Conservation (phyloP, 2,329 filamentous ascomycete genomes). For the Talaromyces sp. region DNA sequence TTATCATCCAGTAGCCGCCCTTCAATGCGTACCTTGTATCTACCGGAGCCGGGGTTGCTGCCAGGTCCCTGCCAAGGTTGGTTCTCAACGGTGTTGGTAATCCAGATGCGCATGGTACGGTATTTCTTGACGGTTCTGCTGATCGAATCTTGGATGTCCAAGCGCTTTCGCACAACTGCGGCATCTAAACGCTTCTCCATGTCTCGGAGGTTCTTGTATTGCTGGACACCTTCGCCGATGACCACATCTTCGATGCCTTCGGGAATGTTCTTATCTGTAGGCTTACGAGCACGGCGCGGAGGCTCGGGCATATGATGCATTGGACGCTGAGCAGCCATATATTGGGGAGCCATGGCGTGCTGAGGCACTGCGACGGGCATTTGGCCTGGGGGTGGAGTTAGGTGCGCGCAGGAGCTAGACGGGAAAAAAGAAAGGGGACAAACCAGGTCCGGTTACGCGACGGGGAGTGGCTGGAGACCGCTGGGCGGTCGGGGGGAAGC, state of each 20-base stretch:
- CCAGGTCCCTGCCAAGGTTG: constrained; percentile 77
- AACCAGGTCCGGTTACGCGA: constrained; percentile 44
- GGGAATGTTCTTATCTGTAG: constrained; percentile 92
- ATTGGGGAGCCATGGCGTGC: constrained; percentile 43
- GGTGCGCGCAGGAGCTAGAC: constrained; percentile 10
- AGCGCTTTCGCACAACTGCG: constrained; percentile 87
- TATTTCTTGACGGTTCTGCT: constrained; percentile 76
- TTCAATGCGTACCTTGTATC: constrained; percentile 88
- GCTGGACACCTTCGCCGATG: constrained; percentile 76
- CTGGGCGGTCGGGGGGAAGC: constrained; percentile 43
- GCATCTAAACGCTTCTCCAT: constrained; percentile 87
- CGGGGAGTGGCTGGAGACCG: constrained; percentile 47
- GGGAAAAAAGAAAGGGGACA: constrained; percentile 24
- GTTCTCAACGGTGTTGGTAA: constrained; percentile 91
- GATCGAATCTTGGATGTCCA: constrained; percentile 84
- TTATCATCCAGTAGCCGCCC: constrained; percentile 77
- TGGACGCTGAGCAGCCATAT: constrained; percentile 40
- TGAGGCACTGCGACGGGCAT: constrained; percentile 42
- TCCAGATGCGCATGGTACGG: constrained; percentile 87
- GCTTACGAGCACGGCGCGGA: constrained; percentile 81
- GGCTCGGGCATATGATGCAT: constrained; percentile 52
- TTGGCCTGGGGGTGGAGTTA: constrained; percentile 25
- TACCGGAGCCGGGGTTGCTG: constrained; percentile 41
- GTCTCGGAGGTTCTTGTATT: constrained; percentile 83
- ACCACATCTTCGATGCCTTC: constrained; percentile 83